A percentile compares a stretch with the other conserved stretches of the same genome.
These are phyloP conservation scores for Guillardia theta DNA, from an alignment of 78 protist genomes.

Conservation along the genomic window DNA sequence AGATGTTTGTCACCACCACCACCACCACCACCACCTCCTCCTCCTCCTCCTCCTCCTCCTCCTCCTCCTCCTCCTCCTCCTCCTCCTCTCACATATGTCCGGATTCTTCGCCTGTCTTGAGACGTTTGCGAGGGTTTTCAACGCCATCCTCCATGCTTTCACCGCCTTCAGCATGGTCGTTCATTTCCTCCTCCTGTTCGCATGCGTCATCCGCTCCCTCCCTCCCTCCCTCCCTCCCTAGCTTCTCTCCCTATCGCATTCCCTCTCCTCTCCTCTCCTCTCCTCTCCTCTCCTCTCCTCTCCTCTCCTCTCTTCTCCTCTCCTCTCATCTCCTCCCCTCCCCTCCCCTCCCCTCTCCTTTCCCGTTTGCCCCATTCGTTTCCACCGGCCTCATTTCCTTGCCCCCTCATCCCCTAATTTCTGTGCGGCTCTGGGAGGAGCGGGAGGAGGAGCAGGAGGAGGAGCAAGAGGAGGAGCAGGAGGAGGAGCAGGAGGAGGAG, in stretches of 20 bases:
- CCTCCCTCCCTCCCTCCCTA: slow-evolving; percentile 18
- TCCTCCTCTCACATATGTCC: not conserved
- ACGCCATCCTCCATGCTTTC: not conserved
- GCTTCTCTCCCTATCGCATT: not conserved
- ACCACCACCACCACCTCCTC: not conserved
- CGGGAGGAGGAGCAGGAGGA: too few species aligned
- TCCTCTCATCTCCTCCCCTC: not conserved
- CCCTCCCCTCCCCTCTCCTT: not conserved
- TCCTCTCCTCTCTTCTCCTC: not conserved
- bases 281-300: not conserved
- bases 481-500: too few species aligned
- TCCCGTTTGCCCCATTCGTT: not conserved
- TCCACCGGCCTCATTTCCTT: not conserved
- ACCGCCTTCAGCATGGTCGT: not conserved
- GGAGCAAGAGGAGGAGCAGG: too few species aligned
- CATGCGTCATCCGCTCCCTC: not conserved
- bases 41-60: not conserved
- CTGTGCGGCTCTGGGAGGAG: too few species aligned
- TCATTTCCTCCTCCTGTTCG: not conserved
- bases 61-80: not conserved
- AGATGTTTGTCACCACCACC: not conserved
- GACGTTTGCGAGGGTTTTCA: not conserved
- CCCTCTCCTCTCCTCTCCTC: not conserved
- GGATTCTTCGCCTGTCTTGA: not conserved
- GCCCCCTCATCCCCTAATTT: not conserved